Conservation (phyloP, 805 yeast genomes). For the Blastobotrys attinorum region DNA sequence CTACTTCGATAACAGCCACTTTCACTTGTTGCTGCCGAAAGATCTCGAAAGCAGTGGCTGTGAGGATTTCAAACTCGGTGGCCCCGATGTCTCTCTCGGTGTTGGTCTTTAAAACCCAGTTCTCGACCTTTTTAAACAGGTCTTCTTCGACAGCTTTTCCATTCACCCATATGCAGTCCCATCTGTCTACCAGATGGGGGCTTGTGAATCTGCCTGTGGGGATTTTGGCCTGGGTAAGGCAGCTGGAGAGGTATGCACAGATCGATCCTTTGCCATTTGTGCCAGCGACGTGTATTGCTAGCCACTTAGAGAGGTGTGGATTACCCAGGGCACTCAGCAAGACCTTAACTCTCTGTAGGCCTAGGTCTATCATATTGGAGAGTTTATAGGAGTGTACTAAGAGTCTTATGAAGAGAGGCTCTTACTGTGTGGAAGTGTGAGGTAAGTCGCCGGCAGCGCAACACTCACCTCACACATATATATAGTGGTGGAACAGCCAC, state of each 20-base stretch:
- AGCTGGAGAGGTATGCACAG: slow-evolving; percentile 68
- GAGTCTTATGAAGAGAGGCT: too few relatives aligned
- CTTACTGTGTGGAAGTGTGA: slow-evolving; percentile 1
- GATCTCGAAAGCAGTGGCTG: slow-evolving; percentile 77
- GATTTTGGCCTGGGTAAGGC: slow-evolving; percentile 42
- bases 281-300: slow-evolving; percentile 87
- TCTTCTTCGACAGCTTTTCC: slow-evolving; percentile 43
- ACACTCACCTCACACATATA: too few relatives aligned
- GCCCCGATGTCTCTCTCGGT: slow-evolving; percentile 44
- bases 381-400: neutral
- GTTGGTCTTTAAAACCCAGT: slow-evolving; percentile 37
- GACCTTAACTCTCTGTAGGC: slow-evolving; percentile 42
- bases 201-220: slow-evolving; percentile 77
- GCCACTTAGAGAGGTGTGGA: slow-evolving; percentile 53
- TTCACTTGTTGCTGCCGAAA: slow-evolving; percentile 55
- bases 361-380: slow-evolving; percentile 40
- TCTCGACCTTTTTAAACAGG: slow-evolving; percentile 40
- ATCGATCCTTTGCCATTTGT: slow-evolving; percentile 97
- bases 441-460: too few relatives aligned
- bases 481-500: too few relatives aligned
- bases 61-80: slow-evolving; percentile 80
- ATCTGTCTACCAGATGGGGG: slow-evolving; percentile 69
- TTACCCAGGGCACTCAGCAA: slow-evolving; percentile 49
- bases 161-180: slow-evolving; percentile 69
- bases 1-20: slow-evolving; percentile 86